A percentile compares a stretch with the other conserved stretches of the same genome.
These are phyloP conservation scores for Solidago caesia DNA, from an alignment of 129 eudicot species.

Conservation along the genomic window DNA sequence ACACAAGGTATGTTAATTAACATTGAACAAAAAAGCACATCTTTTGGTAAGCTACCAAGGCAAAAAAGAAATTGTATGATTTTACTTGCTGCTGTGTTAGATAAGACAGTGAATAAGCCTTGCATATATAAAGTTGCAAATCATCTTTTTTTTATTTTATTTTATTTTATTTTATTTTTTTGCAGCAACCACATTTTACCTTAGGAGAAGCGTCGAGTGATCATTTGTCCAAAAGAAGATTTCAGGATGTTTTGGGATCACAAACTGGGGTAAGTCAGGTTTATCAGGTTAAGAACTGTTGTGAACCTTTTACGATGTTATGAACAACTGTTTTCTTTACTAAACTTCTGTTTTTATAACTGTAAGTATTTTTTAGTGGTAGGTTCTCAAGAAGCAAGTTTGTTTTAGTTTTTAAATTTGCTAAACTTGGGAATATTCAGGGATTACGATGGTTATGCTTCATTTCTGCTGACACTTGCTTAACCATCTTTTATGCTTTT, in stretches of 20 bases:
- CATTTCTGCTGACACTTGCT: not conserved
- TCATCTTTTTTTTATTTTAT: not conserved
- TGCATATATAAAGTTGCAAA: conserved; percentile 17
- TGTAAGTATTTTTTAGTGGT: conserved; percentile 15
- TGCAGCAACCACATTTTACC: conserved; percentile 63
- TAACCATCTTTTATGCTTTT: conserved; percentile 6
- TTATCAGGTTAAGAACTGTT: conserved; percentile 8
- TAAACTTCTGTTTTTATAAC: not conserved
- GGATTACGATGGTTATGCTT: not conserved
- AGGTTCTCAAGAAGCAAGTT: conserved; percentile 3
- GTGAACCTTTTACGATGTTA: conserved; percentile 9
- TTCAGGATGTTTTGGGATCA: conserved; percentile 43
- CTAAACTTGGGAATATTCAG: not conserved
- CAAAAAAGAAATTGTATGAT: not conserved
- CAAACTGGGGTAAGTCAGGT: conserved; percentile 51
- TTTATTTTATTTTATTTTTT: no score
- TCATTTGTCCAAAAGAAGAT: conserved; percentile 51
- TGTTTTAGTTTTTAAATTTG: not conserved
- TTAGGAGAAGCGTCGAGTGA: conserved; percentile 43
- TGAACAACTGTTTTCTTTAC: conserved; percentile 1
- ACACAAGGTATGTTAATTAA: no score
- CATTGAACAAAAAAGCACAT: not conserved
- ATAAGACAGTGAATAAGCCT: conserved; percentile 16
- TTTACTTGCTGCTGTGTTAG: conserved; percentile 5
- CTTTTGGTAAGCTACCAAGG: not conserved